Evolutionary conservation across 768 basidiomycete species (phyloP).

Genomic region (Coprinopsis marcescibilis): DNA sequence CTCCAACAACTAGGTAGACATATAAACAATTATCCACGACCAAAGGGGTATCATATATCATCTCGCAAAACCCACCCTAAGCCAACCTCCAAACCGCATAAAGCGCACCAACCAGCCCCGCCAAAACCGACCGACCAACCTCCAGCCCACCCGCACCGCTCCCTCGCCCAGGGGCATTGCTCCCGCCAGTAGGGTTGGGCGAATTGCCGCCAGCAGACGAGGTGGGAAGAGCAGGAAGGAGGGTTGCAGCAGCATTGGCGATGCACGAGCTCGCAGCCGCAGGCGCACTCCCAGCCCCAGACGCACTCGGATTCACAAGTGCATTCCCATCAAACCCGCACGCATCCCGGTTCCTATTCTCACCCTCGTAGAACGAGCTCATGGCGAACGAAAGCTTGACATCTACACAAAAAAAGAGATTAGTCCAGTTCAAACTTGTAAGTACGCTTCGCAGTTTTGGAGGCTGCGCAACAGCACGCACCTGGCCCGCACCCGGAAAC

Average conservation of each 20-base stretch:
- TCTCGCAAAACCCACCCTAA: too few relatives aligned
- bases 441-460: slow-evolving; percentile 4
- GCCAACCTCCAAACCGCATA: too few relatives aligned
- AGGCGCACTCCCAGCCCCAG: slow-evolving; percentile 44
- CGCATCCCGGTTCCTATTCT: slow-evolving; percentile 49
- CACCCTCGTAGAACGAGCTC: slow-evolving; percentile 68
- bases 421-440: too few relatives aligned
- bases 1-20: too few relatives aligned
- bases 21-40: too few relatives aligned
- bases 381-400: slow-evolving; percentile 81
- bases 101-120: too few relatives aligned
- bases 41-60: too few relatives aligned
- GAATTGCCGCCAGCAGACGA: too few relatives aligned
- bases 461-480: slow-evolving; percentile 27
- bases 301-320: slow-evolving; percentile 56
- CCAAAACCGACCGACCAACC: too few relatives aligned
- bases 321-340: slow-evolving; percentile 86
- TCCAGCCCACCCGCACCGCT: too few relatives aligned
- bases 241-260: slow-evolving; percentile 55
- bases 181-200: too few relatives aligned
- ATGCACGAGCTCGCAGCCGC: slow-evolving; percentile 64
- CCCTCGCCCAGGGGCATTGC: too few relatives aligned
- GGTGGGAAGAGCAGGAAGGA: slow-evolving; percentile 48
- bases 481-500: slow-evolving; percentile 78
- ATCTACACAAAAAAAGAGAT: slow-evolving; percentile 43